Base-by-base conservation (phyloP, 129 eudicot species). In the Silybum marianum region DNA sequence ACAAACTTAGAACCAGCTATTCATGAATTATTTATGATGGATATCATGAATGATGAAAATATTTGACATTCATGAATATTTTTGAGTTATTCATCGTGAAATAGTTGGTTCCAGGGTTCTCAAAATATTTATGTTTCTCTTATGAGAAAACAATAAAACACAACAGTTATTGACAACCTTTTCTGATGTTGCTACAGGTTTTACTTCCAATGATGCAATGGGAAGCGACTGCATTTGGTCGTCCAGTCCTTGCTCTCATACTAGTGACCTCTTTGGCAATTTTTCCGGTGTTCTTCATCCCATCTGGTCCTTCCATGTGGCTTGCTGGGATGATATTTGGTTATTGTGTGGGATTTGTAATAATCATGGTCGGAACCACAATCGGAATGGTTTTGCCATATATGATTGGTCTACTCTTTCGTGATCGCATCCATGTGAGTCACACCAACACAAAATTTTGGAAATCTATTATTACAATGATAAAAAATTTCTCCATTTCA, bases 231-330 rank as follows among this genome's bases (percentile, higher is more conserved):
- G 88, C 95, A 67, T 94, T 94, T 84, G 97, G 91, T 80, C 98
- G 93, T 83, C 97, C 97, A 24, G 91, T 82, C 44, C 95, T 94
- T 40, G 98, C 97, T n/a, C 69, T 94, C 18, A 84, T 94, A 85
- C 97, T 94, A 38, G 92, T 91, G 23, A 92, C 86, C 75, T 91
- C 98, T 74, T 74, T 94, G 75, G 95, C 97, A 18, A 63, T 95
- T 44, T 95, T 95, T 79, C 98, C 98, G 0, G 93, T 89, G 73
- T 72, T 95, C 67, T 89, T 95, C 42, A 72, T 95, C 72, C 98
- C 96, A 87, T 95, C 98, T 58, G 97, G 93, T 38, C 98, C 98
- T 76, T 90, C 97, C 51, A 92, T 95, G 97, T 92, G 97, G 97
- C 84, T 95, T 69, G 93, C 97, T 32, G 98, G 98, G 54, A 95